Evolutionary conservation across 176 grass and related monocot species (phyloP), one percentile per base, ranked within the genome.

Genomic region (Cenchrus fungigraminus): DNA sequence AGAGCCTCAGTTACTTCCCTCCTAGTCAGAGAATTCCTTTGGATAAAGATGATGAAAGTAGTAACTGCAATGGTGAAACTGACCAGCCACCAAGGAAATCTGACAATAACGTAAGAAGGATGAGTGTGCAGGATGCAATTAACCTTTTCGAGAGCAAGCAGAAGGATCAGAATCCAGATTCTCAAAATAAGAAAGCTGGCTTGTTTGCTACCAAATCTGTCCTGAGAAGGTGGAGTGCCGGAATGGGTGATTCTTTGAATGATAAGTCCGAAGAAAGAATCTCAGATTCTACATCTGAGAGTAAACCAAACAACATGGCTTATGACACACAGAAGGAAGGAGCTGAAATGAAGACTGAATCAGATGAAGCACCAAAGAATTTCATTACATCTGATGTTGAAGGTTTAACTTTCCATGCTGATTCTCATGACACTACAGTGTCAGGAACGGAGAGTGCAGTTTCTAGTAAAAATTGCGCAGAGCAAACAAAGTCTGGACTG

Each of bases 41-140:
- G 86, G 90, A 91, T 71, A 93, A 84, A 85, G 94, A 90, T 88
- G 91, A 97, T 77, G 94, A 92, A 85, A 94, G 52, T 50, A 68
- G 74, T 57, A 85, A 84, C 66, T 86, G 81, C 77, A 89, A 91
- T 71, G 93, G 85, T 86, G 92, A 95, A 85, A 69, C 88, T 73
- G 86, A 97, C 13, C 89, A 96, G 13, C 80, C 65, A 46, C 79
- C 86, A 52, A 99, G 86, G 86, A 97, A 92, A 86, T 81, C 94
- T 65, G 97, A 99, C 59, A 92, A 86, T 84, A 88, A 80, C 9
- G 77, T 92, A 20, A 94, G 90, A 77, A 96, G 91, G 68, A 97
- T 99, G 88, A 99, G 97, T 50, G 97, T 99, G 73, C 90, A 99
- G 90, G 97, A 97, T 63, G 97, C 97, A 37, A 99, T 99, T 77